phyloP scores from a whole-genome alignment of 2,329 filamentous ascomycete genomes.

The Aurifilum marmelostoma region DNA sequence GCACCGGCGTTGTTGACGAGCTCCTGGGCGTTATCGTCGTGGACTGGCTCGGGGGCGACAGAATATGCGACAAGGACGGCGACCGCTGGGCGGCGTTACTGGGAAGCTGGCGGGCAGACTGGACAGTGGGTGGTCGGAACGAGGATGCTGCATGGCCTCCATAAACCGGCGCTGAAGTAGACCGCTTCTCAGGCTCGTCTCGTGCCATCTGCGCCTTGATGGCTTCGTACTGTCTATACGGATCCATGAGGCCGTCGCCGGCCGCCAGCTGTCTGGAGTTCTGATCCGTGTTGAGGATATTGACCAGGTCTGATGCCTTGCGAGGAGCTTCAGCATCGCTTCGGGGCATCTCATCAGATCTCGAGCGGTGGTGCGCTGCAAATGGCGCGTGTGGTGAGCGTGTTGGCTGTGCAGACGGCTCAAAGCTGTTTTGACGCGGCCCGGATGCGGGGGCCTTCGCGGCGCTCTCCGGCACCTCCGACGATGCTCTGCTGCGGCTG shows the following conservation, averaged over 20 bases:
- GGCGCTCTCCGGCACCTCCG: constrained; percentile 19
- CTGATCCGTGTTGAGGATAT: constrained; percentile 15
- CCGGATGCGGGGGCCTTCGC: background rate
- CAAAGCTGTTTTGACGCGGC: background rate
- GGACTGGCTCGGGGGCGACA: constrained; percentile 19
- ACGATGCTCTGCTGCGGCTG: constrained; percentile 24
- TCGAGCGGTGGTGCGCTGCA: constrained; percentile 23
- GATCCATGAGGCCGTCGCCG: constrained; percentile 12
- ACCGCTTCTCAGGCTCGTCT: constrained; percentile 7
- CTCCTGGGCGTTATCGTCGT: constrained; percentile 22
- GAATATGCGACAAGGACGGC: constrained; percentile 15
- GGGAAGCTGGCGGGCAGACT: background rate
- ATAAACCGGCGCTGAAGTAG: constrained; percentile 21
- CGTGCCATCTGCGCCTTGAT: constrained; percentile 25
- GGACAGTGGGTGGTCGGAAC: background rate
- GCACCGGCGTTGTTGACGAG: constrained; percentile 25
- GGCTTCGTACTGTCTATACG: constrained; percentile 23
- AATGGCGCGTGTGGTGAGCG: background rate
- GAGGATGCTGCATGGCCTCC: constrained; percentile 2
- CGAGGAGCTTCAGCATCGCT: background rate
- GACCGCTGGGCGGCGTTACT: constrained; percentile 6
- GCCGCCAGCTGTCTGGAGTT: background rate
- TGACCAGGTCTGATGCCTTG: constrained; percentile 17
- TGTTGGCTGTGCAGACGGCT: background rate
- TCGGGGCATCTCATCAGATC: constrained; percentile 19